These are phyloP conservation scores for Brassica rapa DNA, from an alignment of 345 rosid genomes.

Conservation along the genomic window DNA sequence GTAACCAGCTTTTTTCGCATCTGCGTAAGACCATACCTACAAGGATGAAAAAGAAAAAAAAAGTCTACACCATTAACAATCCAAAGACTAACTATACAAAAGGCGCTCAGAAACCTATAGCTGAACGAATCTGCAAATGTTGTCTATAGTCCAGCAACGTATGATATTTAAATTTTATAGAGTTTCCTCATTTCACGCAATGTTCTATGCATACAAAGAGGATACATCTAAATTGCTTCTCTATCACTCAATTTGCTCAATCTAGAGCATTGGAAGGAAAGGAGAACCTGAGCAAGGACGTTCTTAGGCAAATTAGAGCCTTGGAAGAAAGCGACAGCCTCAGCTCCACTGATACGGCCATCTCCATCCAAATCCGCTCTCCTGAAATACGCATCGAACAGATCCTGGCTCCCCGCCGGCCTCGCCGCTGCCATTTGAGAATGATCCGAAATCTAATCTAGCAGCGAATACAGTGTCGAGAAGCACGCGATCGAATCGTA, in stretches of 20 bases:
- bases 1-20: slow-evolving; percentile 77
- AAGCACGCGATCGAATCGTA: slow-evolving; percentile 28
- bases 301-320: slow-evolving; percentile 80
- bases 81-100: not conserved
- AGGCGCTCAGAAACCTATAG: not conserved
- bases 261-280: no score
- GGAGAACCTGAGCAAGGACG: slow-evolving; percentile 86
- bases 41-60: not conserved
- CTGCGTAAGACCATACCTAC: slow-evolving; percentile 89
- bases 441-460: slow-evolving; percentile 37
- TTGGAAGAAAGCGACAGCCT: slow-evolving; percentile 94
- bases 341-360: slow-evolving; percentile 97
- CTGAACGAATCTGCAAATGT: not conserved
- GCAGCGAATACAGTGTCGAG: slow-evolving; percentile 32
- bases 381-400: slow-evolving; percentile 85
- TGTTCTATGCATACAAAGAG: slow-evolving; percentile 8
- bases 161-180: not conserved
- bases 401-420: slow-evolving; percentile 56
- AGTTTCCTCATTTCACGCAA: not conserved
- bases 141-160: not conserved
- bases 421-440: slow-evolving; percentile 52
- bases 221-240: slow-evolving; percentile 8
- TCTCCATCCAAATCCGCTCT: slow-evolving; percentile 98
- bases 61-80: slow-evolving; percentile 1
- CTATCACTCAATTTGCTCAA: not conserved